These are phyloP conservation scores for Xylaria sp. DNA, from an alignment of 2,329 filamentous ascomycete species.

Conservation along the genomic window DNA sequence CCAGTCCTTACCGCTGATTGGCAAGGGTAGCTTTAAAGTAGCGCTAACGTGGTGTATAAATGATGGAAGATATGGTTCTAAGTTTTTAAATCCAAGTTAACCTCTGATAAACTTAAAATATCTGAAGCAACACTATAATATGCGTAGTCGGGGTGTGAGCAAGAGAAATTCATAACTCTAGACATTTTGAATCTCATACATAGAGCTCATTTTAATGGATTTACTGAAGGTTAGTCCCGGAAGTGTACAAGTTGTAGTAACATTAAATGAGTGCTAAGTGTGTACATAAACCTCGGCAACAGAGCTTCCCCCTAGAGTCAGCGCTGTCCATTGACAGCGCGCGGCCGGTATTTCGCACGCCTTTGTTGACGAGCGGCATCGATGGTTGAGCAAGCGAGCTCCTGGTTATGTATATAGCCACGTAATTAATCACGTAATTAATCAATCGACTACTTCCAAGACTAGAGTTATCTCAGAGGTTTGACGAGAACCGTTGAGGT, in stretches of 20 bases:
- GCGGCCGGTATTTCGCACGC: not conserved
- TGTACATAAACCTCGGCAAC: not conserved
- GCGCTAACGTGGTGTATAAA: not conserved
- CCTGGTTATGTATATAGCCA: not conserved
- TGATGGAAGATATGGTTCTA: not conserved
- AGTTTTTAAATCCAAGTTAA: not conserved
- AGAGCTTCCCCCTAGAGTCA: not conserved
- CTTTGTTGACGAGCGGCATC: not conserved
- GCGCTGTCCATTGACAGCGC: not conserved
- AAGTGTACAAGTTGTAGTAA: not conserved
- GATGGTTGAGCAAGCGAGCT: not conserved
- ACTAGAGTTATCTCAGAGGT: not conserved
- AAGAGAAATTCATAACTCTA: not conserved
- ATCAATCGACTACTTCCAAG: not conserved
- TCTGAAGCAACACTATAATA: no score
- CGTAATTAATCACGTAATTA: no score
- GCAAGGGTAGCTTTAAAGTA: not conserved
- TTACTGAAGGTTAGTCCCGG: not conserved
- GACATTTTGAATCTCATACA: not conserved
- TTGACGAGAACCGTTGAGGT: not conserved
- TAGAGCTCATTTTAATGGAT: not conserved
- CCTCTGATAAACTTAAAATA: not conserved
- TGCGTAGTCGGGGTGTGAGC: no score
- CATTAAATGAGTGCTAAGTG: not conserved
- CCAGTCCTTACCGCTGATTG: slow-evolving; percentile 13